phyloP scores from a whole-genome alignment of 768 basidiomycete genomes.

The Pulveroboletus frians region DNA sequence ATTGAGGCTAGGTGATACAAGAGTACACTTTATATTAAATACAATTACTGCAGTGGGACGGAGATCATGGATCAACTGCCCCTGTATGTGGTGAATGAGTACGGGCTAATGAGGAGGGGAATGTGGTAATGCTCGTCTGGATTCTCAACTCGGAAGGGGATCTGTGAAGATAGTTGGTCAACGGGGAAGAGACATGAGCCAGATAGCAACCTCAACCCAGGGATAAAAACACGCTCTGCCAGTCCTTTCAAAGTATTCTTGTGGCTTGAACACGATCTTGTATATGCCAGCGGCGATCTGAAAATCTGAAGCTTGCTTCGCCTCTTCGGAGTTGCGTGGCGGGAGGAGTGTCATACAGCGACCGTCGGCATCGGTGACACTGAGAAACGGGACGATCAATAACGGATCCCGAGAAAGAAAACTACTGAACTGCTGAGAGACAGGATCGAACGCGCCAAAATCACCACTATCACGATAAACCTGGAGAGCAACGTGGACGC shows the following conservation, averaged over 20 bases:
- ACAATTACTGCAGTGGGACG: constrained; percentile 2
- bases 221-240: constrained; percentile 79
- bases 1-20: constrained; percentile 5
- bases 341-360: constrained; percentile 77
- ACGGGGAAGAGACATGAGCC: neutral
- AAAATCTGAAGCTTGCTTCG: constrained; percentile 34
- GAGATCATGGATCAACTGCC: constrained; percentile 55
- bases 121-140: constrained; percentile 86
- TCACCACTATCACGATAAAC: constrained; percentile 36
- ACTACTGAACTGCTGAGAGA: constrained; percentile 59
- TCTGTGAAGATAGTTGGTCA: constrained; percentile 40
- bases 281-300: constrained; percentile 53
- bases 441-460: constrained; percentile 43
- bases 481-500: constrained; percentile 62
- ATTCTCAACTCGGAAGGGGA: constrained; percentile 68
- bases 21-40: neutral
- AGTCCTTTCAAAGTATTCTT: constrained; percentile 68
- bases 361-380: constrained; percentile 75
- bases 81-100: constrained; percentile 87
- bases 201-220: constrained; percentile 69
- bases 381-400: constrained; percentile 26
- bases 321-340: constrained; percentile 41
- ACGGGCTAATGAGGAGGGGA: constrained; percentile 87
- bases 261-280: constrained; percentile 82
- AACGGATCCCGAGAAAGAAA: neutral